These are phyloP conservation scores for Penicillium sp. DNA, from an alignment of 2,329 filamentous ascomycete genomes.

Conservation along the genomic window DNA sequence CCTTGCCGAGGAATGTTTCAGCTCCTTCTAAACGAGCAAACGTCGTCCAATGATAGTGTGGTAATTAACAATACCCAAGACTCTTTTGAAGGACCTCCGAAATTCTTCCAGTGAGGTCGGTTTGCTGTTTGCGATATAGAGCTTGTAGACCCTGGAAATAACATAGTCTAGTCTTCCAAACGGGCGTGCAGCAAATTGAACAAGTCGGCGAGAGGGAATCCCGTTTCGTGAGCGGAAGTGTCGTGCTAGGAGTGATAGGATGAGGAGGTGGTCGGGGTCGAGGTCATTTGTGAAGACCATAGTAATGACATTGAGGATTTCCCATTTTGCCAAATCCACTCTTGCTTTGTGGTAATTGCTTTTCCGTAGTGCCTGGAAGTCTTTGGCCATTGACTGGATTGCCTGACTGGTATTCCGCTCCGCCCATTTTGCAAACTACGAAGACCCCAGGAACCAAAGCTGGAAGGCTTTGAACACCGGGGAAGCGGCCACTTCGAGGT, in stretches of 20 bases:
- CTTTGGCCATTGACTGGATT: neutral
- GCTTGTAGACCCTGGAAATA: no score
- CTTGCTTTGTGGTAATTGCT: neutral
- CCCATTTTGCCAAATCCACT: neutral
- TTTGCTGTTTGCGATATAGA: no score
- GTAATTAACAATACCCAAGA: no score
- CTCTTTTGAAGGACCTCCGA: no score
- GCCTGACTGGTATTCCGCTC: neutral
- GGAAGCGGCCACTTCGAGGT: conserved; percentile 16
- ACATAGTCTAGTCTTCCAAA: neutral
- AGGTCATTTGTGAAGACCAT: neutral
- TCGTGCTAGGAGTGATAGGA: neutral
- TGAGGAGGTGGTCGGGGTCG: neutral
- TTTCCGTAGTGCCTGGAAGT: neutral
- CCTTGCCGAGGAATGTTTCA: no score
- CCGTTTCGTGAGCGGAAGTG: neutral
- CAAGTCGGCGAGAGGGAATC: neutral
- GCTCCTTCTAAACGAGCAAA: no score
- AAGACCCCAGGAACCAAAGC: neutral
- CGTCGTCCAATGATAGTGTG: no score
- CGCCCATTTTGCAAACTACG: neutral
- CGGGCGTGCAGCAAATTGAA: neutral
- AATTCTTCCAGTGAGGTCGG: no score
- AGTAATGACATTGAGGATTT: neutral
- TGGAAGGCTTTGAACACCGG: neutral